phyloP scores from a whole-genome alignment of 1,284 basidiomycete genomes.

The Mixia osmundae region DNA sequence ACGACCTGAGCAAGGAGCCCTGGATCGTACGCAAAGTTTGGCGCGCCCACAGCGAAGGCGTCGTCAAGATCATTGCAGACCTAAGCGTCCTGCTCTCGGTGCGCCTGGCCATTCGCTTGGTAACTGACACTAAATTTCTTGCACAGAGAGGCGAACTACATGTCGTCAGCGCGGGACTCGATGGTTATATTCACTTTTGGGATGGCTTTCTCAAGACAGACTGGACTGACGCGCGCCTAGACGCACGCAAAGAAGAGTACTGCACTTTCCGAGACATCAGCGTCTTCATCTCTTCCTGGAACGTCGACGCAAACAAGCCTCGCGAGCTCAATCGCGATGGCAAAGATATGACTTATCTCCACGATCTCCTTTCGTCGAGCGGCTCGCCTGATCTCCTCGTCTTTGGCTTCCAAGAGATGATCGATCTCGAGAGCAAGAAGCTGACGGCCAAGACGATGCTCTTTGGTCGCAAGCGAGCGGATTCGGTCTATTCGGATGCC shows the following conservation, averaged over 20 bases:
- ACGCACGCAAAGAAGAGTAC: constrained; percentile 48
- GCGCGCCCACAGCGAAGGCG: constrained; percentile 62
- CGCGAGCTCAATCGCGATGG: constrained; percentile 34
- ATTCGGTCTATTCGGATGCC: constrained; percentile 28
- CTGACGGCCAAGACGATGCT: constrained; percentile 61
- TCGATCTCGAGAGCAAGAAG: constrained; percentile 75
- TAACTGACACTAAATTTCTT: not conserved
- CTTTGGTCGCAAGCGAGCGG: constrained; percentile 43
- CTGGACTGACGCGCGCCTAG: constrained; percentile 60
- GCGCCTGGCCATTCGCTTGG: constrained; percentile 1
- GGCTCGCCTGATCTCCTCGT: constrained; percentile 57
- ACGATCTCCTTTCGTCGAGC: constrained; percentile 34
- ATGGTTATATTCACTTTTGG: constrained; percentile 57
- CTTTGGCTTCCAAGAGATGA: constrained; percentile 87
- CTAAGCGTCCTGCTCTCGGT: constrained; percentile 21
- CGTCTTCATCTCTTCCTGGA: constrained; percentile 75
- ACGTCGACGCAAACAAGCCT: constrained; percentile 69
- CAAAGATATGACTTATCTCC: constrained; percentile 46
- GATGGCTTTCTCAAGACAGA: constrained; percentile 65
- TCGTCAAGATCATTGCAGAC: constrained; percentile 47
- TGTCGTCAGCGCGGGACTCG: constrained; percentile 53
- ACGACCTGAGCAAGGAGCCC: constrained; percentile 33
- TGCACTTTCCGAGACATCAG: constrained; percentile 55
- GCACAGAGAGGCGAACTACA: constrained; percentile 30
- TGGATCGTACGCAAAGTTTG: constrained; percentile 78